Conservation (phyloP, 1,284 basidiomycete genomes). For the Violaceomyces palustris region DNA sequence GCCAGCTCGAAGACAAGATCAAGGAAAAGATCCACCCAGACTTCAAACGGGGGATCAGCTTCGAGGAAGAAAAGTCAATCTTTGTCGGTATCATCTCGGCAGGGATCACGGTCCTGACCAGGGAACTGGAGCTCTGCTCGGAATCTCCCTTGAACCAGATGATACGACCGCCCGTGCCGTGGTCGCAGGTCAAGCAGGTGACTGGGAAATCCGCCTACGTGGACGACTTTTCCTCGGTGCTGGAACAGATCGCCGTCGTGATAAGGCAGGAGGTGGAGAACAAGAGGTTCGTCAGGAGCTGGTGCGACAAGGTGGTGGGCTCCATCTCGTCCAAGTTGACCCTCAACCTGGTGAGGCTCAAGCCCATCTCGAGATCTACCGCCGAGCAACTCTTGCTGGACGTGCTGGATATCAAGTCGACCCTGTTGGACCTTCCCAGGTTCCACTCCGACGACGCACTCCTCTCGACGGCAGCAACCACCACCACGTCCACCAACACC, state of each 20-base stretch:
- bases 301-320: conserved; percentile 47
- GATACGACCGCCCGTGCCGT: conserved; percentile 38
- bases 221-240: conserved; percentile 34
- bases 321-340: conserved; percentile 27
- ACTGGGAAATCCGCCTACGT: conserved; percentile 35
- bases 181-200: conserved; percentile 25
- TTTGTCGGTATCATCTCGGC: conserved; percentile 58
- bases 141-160: conserved; percentile 45
- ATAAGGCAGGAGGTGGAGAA: conserved; percentile 49
- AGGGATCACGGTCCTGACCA: conserved; percentile 31
- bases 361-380: conserved; percentile 28
- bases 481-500: too few relatives aligned
- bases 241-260: conserved; percentile 46
- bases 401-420: conserved; percentile 23
- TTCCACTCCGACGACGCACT: conserved; percentile 29
- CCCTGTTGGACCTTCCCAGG: conserved; percentile 40
- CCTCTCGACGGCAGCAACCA: too few relatives aligned
- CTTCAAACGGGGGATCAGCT: conserved; percentile 70
- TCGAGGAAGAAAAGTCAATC: conserved; percentile 78
- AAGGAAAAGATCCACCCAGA: conserved; percentile 70
- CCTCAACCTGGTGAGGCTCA: conserved; percentile 35
- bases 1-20: conserved; percentile 88
- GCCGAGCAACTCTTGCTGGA: conserved; percentile 42
- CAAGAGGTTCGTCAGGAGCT: conserved; percentile 46
- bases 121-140: conserved; percentile 34